Conservation (phyloP, 192 early-diverging fungal genomes). For the Podila epicladia region DNA sequence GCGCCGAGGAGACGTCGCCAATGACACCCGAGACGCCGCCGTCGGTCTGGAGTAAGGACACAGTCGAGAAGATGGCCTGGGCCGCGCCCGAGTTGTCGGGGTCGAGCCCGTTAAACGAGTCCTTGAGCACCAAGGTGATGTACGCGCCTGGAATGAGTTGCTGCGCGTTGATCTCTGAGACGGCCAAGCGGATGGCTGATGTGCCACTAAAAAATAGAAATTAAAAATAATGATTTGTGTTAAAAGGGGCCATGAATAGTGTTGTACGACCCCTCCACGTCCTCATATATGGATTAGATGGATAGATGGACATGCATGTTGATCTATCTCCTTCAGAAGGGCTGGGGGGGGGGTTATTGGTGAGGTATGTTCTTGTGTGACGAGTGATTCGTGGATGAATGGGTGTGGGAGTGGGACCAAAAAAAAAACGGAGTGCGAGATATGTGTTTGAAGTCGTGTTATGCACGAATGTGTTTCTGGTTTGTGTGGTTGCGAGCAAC, state of each 20-base stretch:
- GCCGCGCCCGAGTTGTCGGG: slow-evolving; percentile 55
- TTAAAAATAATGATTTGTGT: background rate
- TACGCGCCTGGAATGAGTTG: slow-evolving; percentile 58
- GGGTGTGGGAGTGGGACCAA: too few relatives aligned
- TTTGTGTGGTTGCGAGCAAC: background rate
- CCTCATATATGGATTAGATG: too few relatives aligned
- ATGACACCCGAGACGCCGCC: slow-evolving; percentile 63
- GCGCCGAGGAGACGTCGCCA: slow-evolving; percentile 60
- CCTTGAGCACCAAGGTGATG: slow-evolving; percentile 58
- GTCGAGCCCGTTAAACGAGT: slow-evolving; percentile 57
- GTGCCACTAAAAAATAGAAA: slow-evolving; percentile 42
- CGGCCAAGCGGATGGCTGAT: slow-evolving; percentile 61
- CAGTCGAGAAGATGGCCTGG: slow-evolving; percentile 59
- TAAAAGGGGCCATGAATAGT: background rate
- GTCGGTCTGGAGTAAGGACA: slow-evolving; percentile 54
- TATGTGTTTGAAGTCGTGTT: too few relatives aligned
- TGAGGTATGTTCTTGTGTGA: too few relatives aligned
- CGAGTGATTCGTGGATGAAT: too few relatives aligned
- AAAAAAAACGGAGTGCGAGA: too few relatives aligned
- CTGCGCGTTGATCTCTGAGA: slow-evolving; percentile 56
- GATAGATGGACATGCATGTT: too few relatives aligned
- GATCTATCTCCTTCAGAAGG: too few relatives aligned
- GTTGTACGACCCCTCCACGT: too few relatives aligned
- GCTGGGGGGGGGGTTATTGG: too few relatives aligned
- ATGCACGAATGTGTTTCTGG: background rate